These are phyloP conservation scores for Alternaria postmessia DNA, from an alignment of 2,329 filamentous ascomycete genomes.

Conservation along the genomic window DNA sequence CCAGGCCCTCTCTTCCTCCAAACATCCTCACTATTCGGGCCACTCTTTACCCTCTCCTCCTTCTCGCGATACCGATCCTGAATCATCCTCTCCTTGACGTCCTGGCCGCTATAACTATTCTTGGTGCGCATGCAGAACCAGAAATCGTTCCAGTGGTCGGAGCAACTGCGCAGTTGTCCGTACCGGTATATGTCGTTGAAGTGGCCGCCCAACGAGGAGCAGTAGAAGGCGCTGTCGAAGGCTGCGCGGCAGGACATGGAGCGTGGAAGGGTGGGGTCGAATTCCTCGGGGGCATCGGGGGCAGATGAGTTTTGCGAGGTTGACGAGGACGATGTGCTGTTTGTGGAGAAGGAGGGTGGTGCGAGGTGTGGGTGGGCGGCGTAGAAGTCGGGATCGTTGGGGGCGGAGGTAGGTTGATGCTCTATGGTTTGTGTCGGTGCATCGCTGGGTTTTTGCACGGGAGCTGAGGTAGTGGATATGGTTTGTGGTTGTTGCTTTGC, in stretches of 20 bases:
- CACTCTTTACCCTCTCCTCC: conserved; percentile 70
- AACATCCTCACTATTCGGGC: conserved; percentile 85
- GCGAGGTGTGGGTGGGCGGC: conserved; percentile 61
- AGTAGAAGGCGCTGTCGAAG: conserved; percentile 95
- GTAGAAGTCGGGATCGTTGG: conserved; percentile 61
- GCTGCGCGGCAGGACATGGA: conserved; percentile 88
- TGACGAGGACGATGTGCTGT: conserved; percentile 18
- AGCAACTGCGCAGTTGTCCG: conserved; percentile 78
- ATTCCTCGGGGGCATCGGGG: conserved; percentile 14
- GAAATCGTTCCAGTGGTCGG: conserved; percentile 89
- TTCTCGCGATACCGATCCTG: conserved; percentile 73
- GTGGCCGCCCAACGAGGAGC: conserved; percentile 88
- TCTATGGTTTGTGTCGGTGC: conserved; percentile 22
- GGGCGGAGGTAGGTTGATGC: conserved; percentile 49
- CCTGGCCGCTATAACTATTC: conserved; percentile 63
- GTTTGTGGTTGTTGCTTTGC: conserved; percentile 26
- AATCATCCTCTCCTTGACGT: conserved; percentile 66
- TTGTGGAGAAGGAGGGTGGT: conserved; percentile 30
- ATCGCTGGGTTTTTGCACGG: conserved; percentile 13
- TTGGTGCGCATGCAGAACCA: conserved; percentile 96
- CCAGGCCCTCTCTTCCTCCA: conserved; percentile 75
- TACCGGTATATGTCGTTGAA: conserved; percentile 92
- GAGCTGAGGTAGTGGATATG: conserved; percentile 4
- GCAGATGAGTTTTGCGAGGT: conserved; percentile 3
- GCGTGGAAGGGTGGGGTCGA: conserved; percentile 66